Conservation (phyloP, 306 rosid genomes). For the Amphicarpaea edgeworthii region DNA sequence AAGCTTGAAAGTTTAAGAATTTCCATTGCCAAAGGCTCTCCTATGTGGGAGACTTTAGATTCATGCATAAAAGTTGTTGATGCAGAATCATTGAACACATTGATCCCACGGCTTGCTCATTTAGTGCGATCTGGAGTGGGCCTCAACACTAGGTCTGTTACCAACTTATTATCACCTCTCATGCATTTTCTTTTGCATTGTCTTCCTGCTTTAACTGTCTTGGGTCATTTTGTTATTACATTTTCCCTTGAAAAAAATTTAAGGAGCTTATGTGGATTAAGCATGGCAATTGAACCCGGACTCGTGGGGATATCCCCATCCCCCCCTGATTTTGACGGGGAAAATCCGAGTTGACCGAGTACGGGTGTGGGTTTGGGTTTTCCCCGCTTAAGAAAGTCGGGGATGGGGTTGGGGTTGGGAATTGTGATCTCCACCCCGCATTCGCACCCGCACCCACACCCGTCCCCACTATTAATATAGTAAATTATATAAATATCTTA, state of each 20-base stretch:
- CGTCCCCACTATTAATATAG: too few relatives aligned
- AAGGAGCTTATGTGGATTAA: constrained; percentile 35
- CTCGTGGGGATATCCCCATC: too few relatives aligned
- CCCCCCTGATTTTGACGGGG: too few relatives aligned
- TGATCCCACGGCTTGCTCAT: constrained; percentile 92
- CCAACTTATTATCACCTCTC: background rate
- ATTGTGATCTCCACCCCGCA: too few relatives aligned
- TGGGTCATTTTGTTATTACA: background rate
- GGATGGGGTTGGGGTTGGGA: too few relatives aligned
- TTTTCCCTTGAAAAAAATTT: constrained; percentile 35
- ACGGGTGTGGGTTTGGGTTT: too few relatives aligned
- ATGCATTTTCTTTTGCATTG: constrained; percentile 16
- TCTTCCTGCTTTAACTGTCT: constrained; percentile 21
- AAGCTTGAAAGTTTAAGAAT: constrained; percentile 92
- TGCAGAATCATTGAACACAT: constrained; percentile 68
- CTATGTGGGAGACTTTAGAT: constrained; percentile 99
- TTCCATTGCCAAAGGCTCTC: constrained; percentile 97
- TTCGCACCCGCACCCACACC: too few relatives aligned
- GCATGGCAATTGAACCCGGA: too few relatives aligned
- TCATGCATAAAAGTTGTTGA: constrained; percentile 87
- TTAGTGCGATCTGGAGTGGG: constrained; percentile 95
- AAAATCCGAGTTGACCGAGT: too few relatives aligned
- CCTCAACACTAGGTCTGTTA: constrained; percentile 86
- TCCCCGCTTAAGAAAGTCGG: too few relatives aligned
- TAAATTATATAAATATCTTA: too few relatives aligned